Evolutionary conservation across 106 monocot species (phyloP).

Genomic region (Phalaenopsis equestris): DNA sequence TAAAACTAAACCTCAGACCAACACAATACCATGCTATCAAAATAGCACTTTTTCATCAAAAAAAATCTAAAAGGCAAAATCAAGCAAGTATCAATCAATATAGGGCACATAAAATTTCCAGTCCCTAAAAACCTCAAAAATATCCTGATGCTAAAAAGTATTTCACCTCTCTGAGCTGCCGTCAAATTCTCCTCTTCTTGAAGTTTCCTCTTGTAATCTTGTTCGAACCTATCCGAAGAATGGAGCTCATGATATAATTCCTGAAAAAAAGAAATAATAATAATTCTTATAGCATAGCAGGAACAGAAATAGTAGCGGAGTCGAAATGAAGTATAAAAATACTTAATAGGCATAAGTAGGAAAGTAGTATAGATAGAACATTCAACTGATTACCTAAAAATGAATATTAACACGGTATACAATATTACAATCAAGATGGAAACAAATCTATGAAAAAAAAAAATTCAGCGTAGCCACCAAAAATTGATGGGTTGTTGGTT

Average conservation of each 20-base stretch:
- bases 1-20: background rate
- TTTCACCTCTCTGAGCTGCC: conserved; percentile 63
- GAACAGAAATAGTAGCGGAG: background rate
- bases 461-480: background rate
- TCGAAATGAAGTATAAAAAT: background rate
- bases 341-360: background rate
- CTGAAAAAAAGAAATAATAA: conserved; percentile 23
- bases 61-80: background rate
- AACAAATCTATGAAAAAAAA: background rate
- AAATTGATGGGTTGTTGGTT: background rate
- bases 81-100: background rate
- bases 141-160: conserved; percentile 1
- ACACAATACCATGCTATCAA: background rate
- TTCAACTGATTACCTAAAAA: background rate
- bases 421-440: background rate
- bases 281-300: background rate
- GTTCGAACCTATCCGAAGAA: conserved; percentile 93
- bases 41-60: background rate
- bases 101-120: background rate
- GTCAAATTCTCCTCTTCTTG: conserved; percentile 72
- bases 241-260: conserved; percentile 97
- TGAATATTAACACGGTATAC: background rate
- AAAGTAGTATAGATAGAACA: background rate
- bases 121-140: background rate
- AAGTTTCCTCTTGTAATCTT: conserved; percentile 74